Conservation (phyloP, 768 basidiomycete species). For the Pulveroboletus sp. region DNA sequence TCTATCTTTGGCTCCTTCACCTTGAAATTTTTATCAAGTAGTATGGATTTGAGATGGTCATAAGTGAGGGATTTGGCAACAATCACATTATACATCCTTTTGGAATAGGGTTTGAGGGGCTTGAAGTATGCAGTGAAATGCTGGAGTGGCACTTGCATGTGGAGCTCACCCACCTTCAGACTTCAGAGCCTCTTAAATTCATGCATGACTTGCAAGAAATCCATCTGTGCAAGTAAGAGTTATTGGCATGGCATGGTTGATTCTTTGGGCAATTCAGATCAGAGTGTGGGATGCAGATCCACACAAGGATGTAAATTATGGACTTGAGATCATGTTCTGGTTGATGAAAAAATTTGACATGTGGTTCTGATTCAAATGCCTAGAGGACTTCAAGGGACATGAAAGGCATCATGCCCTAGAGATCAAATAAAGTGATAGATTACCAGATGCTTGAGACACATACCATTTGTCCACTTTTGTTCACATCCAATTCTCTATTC, state of each 20-base stretch:
- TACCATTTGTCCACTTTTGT: neutral
- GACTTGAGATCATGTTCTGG: slow-evolving; percentile 3
- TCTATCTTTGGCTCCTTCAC: neutral
- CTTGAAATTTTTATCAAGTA: neutral
- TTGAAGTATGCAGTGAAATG: neutral
- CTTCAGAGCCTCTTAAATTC: neutral
- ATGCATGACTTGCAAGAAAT: neutral
- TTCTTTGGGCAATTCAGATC: neutral
- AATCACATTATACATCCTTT: neutral
- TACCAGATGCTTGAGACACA: neutral
- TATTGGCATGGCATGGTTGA: neutral
- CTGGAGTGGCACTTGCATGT: neutral
- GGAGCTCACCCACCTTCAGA: neutral
- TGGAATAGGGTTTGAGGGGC: neutral
- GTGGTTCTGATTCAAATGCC: neutral
- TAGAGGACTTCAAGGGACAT: neutral
- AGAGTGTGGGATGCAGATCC: slow-evolving; percentile 2
- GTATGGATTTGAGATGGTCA: neutral
- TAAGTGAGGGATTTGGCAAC: no score
- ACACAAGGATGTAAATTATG: neutral
- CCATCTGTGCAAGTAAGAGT: neutral
- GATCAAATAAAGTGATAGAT: neutral
- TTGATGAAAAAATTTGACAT: neutral
- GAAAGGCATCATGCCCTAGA: neutral
- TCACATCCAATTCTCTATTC: neutral